Evolutionary conservation across 192 early-diverging fungal species (phyloP), one percentile per base, ranked within the genome.

Genomic region (Obelidium mucronatum): DNA sequence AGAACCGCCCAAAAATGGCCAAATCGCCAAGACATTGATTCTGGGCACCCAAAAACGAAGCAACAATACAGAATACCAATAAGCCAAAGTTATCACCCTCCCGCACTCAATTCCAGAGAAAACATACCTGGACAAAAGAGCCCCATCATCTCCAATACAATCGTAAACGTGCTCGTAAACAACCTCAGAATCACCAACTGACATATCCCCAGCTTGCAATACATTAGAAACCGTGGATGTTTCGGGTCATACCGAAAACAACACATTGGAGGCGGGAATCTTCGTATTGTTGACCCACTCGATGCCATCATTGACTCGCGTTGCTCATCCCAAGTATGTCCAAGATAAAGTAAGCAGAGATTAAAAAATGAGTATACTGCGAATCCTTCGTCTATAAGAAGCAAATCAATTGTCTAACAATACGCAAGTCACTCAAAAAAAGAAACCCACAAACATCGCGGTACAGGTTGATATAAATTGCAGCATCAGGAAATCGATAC

Each of bases 381-480:
- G 84, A 91, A 91, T 30, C 66, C 76, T 62, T 77, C 76, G 40
- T 77, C 66, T 62, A 35, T 55, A 17, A 31, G 26, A n/a, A n/a
- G n/a, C n/a, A n/a, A n/a, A n/a, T n/a, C n/a, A n/a, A n/a, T n/a
- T n/a, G n/a, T n/a, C n/a, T n/a, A n/a, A n/a, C n/a, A n/a, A n/a
- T n/a, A n/a, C n/a, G n/a, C n/a, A n/a, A n/a, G n/a, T n/a, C n/a
- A n/a, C n/a, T n/a, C n/a, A n/a, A n/a, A n/a, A n/a, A n/a, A n/a
- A n/a, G n/a, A n/a, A n/a, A n/a, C n/a, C n/a, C n/a, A 78, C 91
- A 93, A 70, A 84, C 85, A 67, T 91, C 88, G 63, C 91, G 88
- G 52, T 90, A 78, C 0, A 90, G 86, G 51, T 82, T 83, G 67
- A 88, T 88, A 82, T 91, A 92, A 31, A 89, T 85, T 11, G 88